Evolutionary conservation across 352 stramenopile species (phyloP).

Genomic region (Phytophthora constricta): DNA sequence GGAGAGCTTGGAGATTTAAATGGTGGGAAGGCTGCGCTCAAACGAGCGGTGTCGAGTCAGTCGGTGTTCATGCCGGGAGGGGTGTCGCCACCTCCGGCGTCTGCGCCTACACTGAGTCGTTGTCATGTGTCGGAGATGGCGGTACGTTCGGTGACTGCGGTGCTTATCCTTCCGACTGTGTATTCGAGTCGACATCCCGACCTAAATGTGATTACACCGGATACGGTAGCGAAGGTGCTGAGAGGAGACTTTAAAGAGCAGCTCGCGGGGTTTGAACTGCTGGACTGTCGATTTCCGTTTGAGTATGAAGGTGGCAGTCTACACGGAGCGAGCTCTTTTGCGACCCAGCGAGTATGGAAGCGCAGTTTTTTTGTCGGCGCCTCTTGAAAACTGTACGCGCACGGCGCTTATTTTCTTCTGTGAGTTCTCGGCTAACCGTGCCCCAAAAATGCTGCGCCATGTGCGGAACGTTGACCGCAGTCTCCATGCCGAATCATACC

Average conservation of each 20-base stretch:
- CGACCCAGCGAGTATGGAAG: conserved; percentile 52
- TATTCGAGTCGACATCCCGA: conserved; percentile 60
- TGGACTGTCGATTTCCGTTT: conserved; percentile 71
- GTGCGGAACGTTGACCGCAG: conserved; percentile 67
- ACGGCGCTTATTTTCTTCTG: conserved; percentile 73
- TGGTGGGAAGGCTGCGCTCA: conserved; percentile 5
- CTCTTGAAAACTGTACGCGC: conserved; percentile 30
- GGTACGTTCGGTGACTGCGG: conserved; percentile 2
- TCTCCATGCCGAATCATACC: conserved; percentile 64
- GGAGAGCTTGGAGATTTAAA: conserved; percentile 2
- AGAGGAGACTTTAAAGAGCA: conserved; percentile 42
- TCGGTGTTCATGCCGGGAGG: not conserved
- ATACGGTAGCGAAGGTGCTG: conserved; percentile 48
- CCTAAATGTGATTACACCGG: conserved; percentile 63
- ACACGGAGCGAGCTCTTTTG: conserved; percentile 44
- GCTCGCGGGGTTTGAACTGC: conserved; percentile 42
- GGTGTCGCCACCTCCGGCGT: conserved; percentile 2
- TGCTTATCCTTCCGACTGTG: conserved; percentile 53
- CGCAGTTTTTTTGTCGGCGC: conserved; percentile 39
- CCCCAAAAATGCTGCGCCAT: conserved; percentile 75
- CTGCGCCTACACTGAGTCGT: conserved; percentile 13
- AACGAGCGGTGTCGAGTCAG: conserved; percentile 28
- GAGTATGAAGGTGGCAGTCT: conserved; percentile 58
- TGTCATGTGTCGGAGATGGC: conserved; percentile 21
- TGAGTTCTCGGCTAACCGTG: conserved; percentile 72